Base-by-base conservation (phyloP, 345 rosid genomes). In the Hibiscus tridactylites region DNA sequence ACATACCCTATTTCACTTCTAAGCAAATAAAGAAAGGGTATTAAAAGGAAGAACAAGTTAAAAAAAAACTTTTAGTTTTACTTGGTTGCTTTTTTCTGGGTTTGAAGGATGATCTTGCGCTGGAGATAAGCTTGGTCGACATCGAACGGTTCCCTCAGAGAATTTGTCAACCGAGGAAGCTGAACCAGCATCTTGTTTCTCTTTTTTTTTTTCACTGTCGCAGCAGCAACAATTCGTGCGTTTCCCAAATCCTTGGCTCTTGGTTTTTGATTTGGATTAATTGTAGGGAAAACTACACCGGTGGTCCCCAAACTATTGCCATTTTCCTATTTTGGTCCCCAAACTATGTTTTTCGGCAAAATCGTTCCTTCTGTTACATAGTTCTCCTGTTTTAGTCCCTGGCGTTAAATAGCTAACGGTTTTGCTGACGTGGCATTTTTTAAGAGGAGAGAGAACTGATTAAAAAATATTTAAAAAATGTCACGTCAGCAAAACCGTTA, bases 141-240 rank as follows among this genome's bases (percentile, higher is more conserved):
- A 42, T 94, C 98, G 80, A 87, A 90, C 0, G 97, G 98, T 2
- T 84, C 92, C 81, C 98, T 81, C 9, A 90, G 88, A 72, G 97
- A 89, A 79, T 79, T 87, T 5, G 97, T 85, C 80, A 93, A 74
- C 73, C 97, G 97, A 79, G 97, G 98, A 37, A 88, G 86, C 72
- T 93, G 94, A 49, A 80, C 68, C 73, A 88, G 61, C 97, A 93
- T 70, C 19, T 21, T 91, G 2, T 56, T 57, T 21, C 1, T 4
- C 3, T 11, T 21, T 70, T 58, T 26, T 0, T n/a, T 21, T 21
- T 21, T 35, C 56, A 15, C 21, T 1, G 37, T 46, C 35, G 39
- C 49, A 3, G 29, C 47, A 5, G 46, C 10, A 28, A 24, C 29
- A 65, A 11, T 7, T 29, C 10, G 58, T 11, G 28, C 33, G 29